A percentile compares a stretch with the other conserved stretches of the same genome.
phyloP scores from a whole-genome alignment of 2,329 filamentous ascomycete species.

The Venturia aucupariae region DNA sequence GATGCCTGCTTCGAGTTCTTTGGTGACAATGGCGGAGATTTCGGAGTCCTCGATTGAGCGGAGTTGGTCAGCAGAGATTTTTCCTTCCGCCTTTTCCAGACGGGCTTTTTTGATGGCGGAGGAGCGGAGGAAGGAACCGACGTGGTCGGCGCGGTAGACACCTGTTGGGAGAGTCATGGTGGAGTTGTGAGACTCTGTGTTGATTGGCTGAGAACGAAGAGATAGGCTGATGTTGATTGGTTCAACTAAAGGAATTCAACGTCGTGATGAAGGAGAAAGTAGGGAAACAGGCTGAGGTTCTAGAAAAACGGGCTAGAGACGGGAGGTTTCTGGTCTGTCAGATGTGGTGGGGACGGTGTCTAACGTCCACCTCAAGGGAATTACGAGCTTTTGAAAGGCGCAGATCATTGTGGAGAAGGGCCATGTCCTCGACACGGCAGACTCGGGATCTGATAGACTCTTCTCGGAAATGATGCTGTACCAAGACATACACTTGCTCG shows the following conservation, averaged over 20 bases:
- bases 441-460: not conserved
- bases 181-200: not conserved
- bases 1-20: constrained; percentile 55
- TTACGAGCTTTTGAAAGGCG: not conserved
- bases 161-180: constrained; percentile 30
- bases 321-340: not conserved
- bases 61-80: constrained; percentile 38
- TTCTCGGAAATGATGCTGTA: not conserved
- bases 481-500: not conserved
- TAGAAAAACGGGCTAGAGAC: not conserved
- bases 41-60: constrained; percentile 54
- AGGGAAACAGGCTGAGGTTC: no score
- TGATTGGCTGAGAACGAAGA: not conserved
- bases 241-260: not conserved
- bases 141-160: constrained; percentile 56
- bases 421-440: not conserved
- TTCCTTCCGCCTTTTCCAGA: constrained; percentile 37
- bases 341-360: not conserved
- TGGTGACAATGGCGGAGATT: constrained; percentile 55
- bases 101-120: constrained; percentile 51
- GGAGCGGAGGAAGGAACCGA: constrained; percentile 62
- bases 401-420: not conserved
- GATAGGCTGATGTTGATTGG: not conserved
- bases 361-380: not conserved
- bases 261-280: not conserved